Percentiles rank a stretch among this genome's conserved stretches.
Evolutionary conservation across 768 basidiomycete genomes (phyloP).

Genomic region (Crucibulum laeve): DNA sequence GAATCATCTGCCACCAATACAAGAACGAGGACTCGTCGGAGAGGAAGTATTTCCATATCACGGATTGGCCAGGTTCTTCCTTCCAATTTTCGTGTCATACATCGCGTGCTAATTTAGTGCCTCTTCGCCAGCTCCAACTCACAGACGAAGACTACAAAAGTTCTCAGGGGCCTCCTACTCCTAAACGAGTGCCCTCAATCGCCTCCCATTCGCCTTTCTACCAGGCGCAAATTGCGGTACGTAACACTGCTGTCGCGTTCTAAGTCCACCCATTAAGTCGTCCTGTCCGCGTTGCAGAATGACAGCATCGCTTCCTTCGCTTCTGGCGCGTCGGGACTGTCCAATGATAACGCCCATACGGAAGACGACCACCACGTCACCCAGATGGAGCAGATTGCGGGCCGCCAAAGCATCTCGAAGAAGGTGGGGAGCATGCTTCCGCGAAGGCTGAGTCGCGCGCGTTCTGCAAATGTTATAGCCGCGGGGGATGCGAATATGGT

Average conservation of each 20-base stretch:
- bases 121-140: slow-evolving; percentile 13
- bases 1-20: slow-evolving; percentile 16
- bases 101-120: slow-evolving; percentile 8
- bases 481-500: slow-evolving; percentile 25
- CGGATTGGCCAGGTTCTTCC: slow-evolving; percentile 53
- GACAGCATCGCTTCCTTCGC: slow-evolving; percentile 39
- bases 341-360: slow-evolving; percentile 25
- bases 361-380: slow-evolving; percentile 46
- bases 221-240: slow-evolving; percentile 38
- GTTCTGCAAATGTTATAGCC: slow-evolving; percentile 31
- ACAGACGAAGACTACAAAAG: slow-evolving; percentile 15
- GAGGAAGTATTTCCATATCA: slow-evolving; percentile 54
- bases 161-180: slow-evolving; percentile 22
- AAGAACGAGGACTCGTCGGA: slow-evolving; percentile 31
- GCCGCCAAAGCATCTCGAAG: slow-evolving; percentile 36
- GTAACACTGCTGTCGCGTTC: slow-evolving; percentile 9
- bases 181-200: slow-evolving; percentile 30
- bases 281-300: slow-evolving; percentile 27
- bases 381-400: slow-evolving; percentile 42
- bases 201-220: slow-evolving; percentile 45
- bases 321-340: slow-evolving; percentile 31
- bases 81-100: slow-evolving; percentile 3
- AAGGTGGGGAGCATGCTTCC: slow-evolving; percentile 38
- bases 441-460: slow-evolving; percentile 39
- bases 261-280: slow-evolving; percentile 1